A percentile compares a stretch with the other conserved stretches of the same genome.
phyloP scores from a whole-genome alignment of 2,329 filamentous ascomycete genomes.

The Clonostachys rosea region DNA sequence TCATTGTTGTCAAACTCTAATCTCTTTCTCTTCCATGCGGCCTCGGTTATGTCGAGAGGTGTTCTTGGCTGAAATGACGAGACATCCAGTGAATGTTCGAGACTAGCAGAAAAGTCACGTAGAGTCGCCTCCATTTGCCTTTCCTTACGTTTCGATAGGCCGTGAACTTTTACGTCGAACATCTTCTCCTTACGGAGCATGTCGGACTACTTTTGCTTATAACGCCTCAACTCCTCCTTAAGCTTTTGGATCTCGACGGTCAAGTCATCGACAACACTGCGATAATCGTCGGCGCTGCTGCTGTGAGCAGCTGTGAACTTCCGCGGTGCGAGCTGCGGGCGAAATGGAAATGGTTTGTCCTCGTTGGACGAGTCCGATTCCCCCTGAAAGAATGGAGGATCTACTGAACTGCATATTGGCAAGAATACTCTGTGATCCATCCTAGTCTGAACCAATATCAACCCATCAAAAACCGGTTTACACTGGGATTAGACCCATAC shows the following conservation, averaged over 20 bases:
- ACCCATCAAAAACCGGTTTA: too few relatives aligned
- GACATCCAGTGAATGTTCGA: constrained; percentile 44
- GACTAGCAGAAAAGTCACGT: constrained; percentile 61
- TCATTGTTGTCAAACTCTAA: too few relatives aligned
- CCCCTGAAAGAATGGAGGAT: constrained; percentile 51
- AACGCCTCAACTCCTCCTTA: constrained; percentile 67
- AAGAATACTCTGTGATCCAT: too few relatives aligned
- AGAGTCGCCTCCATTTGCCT: constrained; percentile 71
- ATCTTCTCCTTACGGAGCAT: constrained; percentile 70
- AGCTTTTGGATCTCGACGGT: constrained; percentile 79
- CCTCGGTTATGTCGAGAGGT: too few relatives aligned
- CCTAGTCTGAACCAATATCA: too few relatives aligned
- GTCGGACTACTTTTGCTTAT: too few relatives aligned
- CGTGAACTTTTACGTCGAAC: constrained; percentile 79
- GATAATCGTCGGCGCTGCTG: constrained; percentile 69
- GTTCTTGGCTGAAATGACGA: constrained; percentile 33
- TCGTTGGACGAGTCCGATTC: constrained; percentile 48
- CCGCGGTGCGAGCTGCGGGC: constrained; percentile 14
- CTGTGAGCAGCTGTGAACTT: constrained; percentile 32
- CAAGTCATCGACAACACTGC: constrained; percentile 82
- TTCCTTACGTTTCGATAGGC: constrained; percentile 67
- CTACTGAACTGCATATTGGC: constrained; percentile 21
- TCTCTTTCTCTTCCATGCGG: too few relatives aligned
- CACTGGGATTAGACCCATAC: too few relatives aligned
- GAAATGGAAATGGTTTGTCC: constrained; percentile 19